phyloP scores from a whole-genome alignment of 1,284 basidiomycete species.

The Apiotrichum brassicae region DNA sequence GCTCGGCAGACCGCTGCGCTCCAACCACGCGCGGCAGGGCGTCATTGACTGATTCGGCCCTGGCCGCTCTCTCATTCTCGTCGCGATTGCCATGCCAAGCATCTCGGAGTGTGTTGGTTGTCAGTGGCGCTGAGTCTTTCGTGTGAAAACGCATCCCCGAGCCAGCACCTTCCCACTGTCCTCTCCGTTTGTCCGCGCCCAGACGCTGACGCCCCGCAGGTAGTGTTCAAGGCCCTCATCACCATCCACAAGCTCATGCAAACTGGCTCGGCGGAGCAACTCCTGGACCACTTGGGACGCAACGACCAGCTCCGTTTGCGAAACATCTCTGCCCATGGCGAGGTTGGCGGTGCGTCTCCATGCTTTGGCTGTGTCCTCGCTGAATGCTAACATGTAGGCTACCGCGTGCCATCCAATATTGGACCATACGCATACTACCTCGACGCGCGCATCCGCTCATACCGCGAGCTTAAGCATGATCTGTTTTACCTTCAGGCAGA shows the following conservation, averaged over 20 bases:
- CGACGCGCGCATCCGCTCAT: conserved; percentile 81
- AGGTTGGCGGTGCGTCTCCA: conserved; percentile 5
- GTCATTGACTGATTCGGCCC: too few species aligned
- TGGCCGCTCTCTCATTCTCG: too few species aligned
- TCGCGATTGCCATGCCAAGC: too few species aligned
- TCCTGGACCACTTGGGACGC: conserved; percentile 72
- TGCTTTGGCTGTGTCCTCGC: not conserved
- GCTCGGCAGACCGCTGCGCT: too few species aligned
- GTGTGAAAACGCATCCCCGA: too few species aligned
- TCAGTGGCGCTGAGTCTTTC: too few species aligned
- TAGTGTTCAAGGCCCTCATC: conserved; percentile 94
- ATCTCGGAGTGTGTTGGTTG: too few species aligned
- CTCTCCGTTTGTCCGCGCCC: not conserved
- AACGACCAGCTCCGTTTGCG: conserved; percentile 70
- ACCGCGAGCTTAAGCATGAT: conserved; percentile 86
- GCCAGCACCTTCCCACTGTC: too few species aligned
- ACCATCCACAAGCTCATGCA: conserved; percentile 91
- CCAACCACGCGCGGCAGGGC: too few species aligned
- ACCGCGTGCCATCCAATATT: conserved; percentile 76
- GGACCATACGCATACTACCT: conserved; percentile 83
- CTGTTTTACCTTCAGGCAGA: conserved; percentile 84
- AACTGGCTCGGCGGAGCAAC: conserved; percentile 84
- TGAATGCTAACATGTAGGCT: conserved; percentile 53
- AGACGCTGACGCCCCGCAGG: conserved; percentile 48
- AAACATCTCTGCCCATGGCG: conserved; percentile 61